These are phyloP conservation scores for Aegilops umbellulata DNA, from an alignment of 176 grass and related monocot genomes.

Conservation along the genomic window DNA sequence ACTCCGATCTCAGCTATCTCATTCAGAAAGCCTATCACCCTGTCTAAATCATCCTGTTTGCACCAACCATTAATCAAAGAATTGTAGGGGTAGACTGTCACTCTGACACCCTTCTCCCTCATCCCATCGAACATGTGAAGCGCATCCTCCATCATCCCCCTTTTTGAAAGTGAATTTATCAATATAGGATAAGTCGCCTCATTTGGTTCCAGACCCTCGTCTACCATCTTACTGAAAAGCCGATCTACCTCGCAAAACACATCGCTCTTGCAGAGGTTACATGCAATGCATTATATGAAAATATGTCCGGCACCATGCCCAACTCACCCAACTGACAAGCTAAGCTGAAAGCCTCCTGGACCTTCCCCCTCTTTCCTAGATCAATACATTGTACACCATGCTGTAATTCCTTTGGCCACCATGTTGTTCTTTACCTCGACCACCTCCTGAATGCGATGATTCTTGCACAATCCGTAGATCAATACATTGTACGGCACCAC, in stretches of 20 bases:
- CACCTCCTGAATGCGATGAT: constrained; percentile 41
- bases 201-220: constrained; percentile 51
- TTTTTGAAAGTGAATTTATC: constrained; percentile 81
- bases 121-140: constrained; percentile 57
- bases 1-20: not conserved
- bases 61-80: constrained; percentile 78
- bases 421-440: constrained; percentile 52
- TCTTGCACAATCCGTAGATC: constrained; percentile 64
- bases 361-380: not conserved
- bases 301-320: not conserved
- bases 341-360: not conserved
- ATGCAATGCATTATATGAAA: constrained; percentile 11
- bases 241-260: constrained; percentile 62
- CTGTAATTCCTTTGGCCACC: constrained; percentile 35
- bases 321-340: not conserved
- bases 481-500: constrained; percentile 56
- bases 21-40: not conserved
- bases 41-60: constrained; percentile 41
- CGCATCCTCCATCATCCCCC: constrained; percentile 57
- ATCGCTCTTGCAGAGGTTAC: not conserved
- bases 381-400: too few relatives aligned
- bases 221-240: constrained; percentile 61
- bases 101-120: constrained; percentile 42
- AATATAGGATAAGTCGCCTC: constrained; percentile 63
- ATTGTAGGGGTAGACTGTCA: constrained; percentile 79